These are phyloP conservation scores for Podospora appendiculata DNA, from an alignment of 495 filamentous ascomycete species.

Conservation along the genomic window DNA sequence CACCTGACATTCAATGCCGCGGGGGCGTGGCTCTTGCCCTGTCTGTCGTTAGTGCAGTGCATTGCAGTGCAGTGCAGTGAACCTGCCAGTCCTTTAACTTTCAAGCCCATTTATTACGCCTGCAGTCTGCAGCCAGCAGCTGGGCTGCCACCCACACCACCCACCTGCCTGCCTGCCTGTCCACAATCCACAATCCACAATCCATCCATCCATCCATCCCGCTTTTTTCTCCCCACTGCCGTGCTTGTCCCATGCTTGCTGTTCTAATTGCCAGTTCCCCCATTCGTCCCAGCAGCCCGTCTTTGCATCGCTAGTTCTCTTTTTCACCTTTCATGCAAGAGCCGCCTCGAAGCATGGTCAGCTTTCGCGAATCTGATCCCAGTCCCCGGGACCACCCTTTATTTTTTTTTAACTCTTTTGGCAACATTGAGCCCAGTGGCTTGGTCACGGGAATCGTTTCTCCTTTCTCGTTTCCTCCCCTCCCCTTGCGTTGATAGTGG, in stretches of 20 bases:
- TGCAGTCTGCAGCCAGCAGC: no score
- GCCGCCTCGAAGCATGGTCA: background rate
- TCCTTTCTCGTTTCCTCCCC: no score
- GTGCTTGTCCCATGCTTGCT: no score
- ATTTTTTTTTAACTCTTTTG: no score
- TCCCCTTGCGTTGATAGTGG: no score
- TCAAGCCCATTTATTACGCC: no score
- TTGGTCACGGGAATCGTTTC: conserved; percentile 4
- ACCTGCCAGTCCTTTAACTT: no score
- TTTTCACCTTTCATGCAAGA: conserved; percentile 1
- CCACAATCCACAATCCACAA: background rate
- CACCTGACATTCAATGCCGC: no score
- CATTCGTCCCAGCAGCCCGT: background rate
- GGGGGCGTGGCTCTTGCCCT: no score
- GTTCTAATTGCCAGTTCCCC: no score
- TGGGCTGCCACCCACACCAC: background rate
- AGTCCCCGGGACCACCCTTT: background rate
- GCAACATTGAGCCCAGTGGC: conserved; percentile 1
- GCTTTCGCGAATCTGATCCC: background rate
- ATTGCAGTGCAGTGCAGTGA: no score
- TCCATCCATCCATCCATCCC: background rate
- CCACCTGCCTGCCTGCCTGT: background rate
- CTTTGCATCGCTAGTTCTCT: background rate
- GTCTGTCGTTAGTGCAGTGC: no score
- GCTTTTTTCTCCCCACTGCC: background rate